Base-by-base conservation (phyloP, 495 filamentous ascomycete genomes). In the Thozetella sp. region DNA sequence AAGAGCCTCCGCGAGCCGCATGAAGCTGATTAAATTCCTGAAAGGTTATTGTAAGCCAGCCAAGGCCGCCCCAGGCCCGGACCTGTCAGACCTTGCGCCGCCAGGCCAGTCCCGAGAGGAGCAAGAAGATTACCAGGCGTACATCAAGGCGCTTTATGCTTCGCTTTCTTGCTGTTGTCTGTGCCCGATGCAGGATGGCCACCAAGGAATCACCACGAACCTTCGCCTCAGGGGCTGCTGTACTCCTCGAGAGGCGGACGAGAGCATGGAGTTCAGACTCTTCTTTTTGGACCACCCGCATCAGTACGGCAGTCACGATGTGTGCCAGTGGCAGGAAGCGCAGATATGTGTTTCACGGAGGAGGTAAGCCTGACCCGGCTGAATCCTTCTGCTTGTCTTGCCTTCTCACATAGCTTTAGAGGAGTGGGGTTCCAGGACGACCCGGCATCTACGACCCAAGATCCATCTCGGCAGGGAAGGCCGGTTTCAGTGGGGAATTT, bases 281-380 rank as follows among this genome's bases (percentile, higher is more conserved):
- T 56, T 56, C 30, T 56, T 56, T 24, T 30, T 56, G n/a, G 54
- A 45, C 22, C 54, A 56, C 22, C 54, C 54, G 17, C 37, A 56
- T 25, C 15, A 24, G 2, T 13, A 37, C 17, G 30, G 30, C 30
- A 17, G 30, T 17, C 9, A 37, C 17, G 30, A 37, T 37, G 9
- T 37, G 9, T 37, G 30, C 30, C 9, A 37, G 30, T 37, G 30
- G 30, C 30, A 37, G 30, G 30, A 37, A 17, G 30, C 30, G 30
- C 30, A 37, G 17, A 37, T 37, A 6, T 37, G 30, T 17, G 30
- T 37, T 6, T 9, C 17, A 17, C 30, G 30, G 30, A 37, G 17
- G 30, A 37, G 30, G 30, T 37, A 17, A 37, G 30, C 30, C n/a
- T n/a, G n/a, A n/a, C n/a, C n/a, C n/a, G n/a, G n/a, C n/a, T n/a